Conservation (phyloP, 371 early-diverging fungal genomes). For the Mucor sp. region DNA sequence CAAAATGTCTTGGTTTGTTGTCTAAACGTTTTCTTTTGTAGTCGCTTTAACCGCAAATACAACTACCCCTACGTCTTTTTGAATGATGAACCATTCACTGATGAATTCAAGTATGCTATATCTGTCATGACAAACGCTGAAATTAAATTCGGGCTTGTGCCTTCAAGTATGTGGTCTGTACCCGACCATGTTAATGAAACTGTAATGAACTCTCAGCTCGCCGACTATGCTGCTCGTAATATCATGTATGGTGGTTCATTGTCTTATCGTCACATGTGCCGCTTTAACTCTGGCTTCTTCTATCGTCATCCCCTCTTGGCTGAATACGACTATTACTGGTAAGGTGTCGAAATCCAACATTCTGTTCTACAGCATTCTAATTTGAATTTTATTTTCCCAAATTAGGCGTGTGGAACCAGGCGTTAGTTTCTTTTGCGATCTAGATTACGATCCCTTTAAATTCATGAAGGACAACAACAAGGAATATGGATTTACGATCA, state of each 20-base stretch:
- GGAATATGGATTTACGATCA: constrained; percentile 85
- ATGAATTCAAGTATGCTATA: constrained; percentile 64
- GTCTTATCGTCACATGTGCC: constrained; percentile 49
- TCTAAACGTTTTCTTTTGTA: neutral
- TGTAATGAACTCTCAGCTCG: constrained; percentile 52
- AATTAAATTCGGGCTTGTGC: constrained; percentile 67
- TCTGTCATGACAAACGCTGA: constrained; percentile 66
- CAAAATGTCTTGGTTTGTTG: neutral
- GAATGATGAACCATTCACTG: constrained; percentile 82
- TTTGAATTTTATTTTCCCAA: constrained; percentile 27
- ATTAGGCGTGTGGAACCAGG: constrained; percentile 97
- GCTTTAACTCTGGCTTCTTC: constrained; percentile 89
- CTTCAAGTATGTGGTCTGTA: constrained; percentile 68
- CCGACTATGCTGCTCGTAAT: constrained; percentile 57
- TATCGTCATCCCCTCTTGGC: constrained; percentile 82
- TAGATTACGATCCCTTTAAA: constrained; percentile 89
- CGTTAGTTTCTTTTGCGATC: constrained; percentile 86
- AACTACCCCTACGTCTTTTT: constrained; percentile 92
- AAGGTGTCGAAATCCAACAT: constrained; percentile 14
- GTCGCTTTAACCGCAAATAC: constrained; percentile 81
- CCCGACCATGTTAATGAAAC: constrained; percentile 70
- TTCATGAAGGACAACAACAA: constrained; percentile 78
- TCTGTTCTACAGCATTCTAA: neutral
- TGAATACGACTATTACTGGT: constrained; percentile 94
- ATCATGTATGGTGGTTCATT: constrained; percentile 69